Evolutionary conservation across 2,329 filamentous ascomycete species (phyloP).

Genomic region (Bipolaris oryzae): DNA sequence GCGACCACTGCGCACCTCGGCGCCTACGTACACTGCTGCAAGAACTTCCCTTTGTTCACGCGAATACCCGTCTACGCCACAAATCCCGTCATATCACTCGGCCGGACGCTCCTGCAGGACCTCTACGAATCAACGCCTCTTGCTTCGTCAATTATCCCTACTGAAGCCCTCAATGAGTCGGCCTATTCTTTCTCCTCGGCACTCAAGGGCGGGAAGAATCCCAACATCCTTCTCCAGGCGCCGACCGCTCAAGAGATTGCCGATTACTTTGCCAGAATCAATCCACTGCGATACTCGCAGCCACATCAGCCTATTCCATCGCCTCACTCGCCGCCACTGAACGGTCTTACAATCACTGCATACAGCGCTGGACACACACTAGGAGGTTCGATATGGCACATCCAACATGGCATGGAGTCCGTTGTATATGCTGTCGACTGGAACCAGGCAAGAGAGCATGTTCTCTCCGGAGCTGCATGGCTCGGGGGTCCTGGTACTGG

Average conservation of each 20-base stretch:
- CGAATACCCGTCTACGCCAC: slow-evolving; percentile 95
- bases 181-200: slow-evolving; percentile 57
- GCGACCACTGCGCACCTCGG: slow-evolving; percentile 90
- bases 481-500: slow-evolving; percentile 80
- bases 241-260: slow-evolving; percentile 89
- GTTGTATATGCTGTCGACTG: slow-evolving; percentile 98
- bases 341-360: slow-evolving; percentile 91
- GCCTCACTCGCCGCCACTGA: slow-evolving; percentile 84
- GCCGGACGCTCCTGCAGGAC: slow-evolving; percentile 87
- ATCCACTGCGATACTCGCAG: slow-evolving; percentile 94
- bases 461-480: slow-evolving; percentile 92
- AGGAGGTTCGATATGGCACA: slow-evolving; percentile 98
- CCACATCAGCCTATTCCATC: slow-evolving; percentile 88
- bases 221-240: slow-evolving; percentile 65
- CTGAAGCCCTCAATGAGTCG: slow-evolving; percentile 72
- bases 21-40: slow-evolving; percentile 95
- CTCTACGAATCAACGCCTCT: slow-evolving; percentile 87
- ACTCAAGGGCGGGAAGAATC: slow-evolving; percentile 54
- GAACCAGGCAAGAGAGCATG: slow-evolving; percentile 97
- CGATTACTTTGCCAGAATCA: slow-evolving; percentile 87
- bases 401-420: slow-evolving; percentile 94
- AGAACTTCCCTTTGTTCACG: slow-evolving; percentile 88
- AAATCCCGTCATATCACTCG: slow-evolving; percentile 88
- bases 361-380: slow-evolving; percentile 96
- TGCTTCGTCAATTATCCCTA: slow-evolving; percentile 82